Evolutionary conservation across 495 filamentous ascomycete species (phyloP), one percentile per base, ranked within the genome.

Genomic region (Penicillium silybi): DNA sequence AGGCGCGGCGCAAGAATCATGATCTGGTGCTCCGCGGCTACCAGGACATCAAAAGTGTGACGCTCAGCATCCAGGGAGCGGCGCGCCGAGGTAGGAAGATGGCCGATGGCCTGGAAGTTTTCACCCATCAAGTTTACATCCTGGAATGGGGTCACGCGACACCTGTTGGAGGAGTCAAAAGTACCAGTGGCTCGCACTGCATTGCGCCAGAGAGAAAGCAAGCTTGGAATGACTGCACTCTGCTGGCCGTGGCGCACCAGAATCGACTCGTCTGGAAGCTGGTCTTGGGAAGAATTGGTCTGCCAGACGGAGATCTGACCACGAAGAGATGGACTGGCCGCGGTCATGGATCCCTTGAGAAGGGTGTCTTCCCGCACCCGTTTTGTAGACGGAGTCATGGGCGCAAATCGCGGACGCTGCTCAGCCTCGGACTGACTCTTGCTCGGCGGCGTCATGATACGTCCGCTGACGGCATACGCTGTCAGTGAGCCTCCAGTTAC

Each of bases 351-450:
- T 11, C 78, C 79, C 41, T 73, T 75, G 45, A 85, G 76, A 6
- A 85, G 65, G 1, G 66, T 71, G 47, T 83, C 79, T 58, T 85
- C 73, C 16, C 75, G 77, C 1, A 77, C 56, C 13, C 84, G 84
- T 45, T 89, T 78, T 2, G 90, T 90, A 29, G 88, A 84, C 2
- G 90, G 90, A 6, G 90, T 95, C 85, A 91, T 88, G 0, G 90
- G 90, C 1, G 84, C 86, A 44, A 95, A 85, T 53, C 77, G 82
- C 5, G 82, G 72, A 42, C 54, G 72, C 50, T 71, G 68, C 52
- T 62, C 73, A 70, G 63, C 43, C 41, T 69, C 63, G 6, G 68
- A 62, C 41, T 65, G 63, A 44, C 52, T 65, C 10, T 66, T 64
- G 34, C 64, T 46, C 7, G 62, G 63, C 1, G 62, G 67, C 47